Evolutionary conservation across 306 rosid species (phyloP), one percentile per base, ranked within the genome.

Genomic region (Sindora glabra): DNA sequence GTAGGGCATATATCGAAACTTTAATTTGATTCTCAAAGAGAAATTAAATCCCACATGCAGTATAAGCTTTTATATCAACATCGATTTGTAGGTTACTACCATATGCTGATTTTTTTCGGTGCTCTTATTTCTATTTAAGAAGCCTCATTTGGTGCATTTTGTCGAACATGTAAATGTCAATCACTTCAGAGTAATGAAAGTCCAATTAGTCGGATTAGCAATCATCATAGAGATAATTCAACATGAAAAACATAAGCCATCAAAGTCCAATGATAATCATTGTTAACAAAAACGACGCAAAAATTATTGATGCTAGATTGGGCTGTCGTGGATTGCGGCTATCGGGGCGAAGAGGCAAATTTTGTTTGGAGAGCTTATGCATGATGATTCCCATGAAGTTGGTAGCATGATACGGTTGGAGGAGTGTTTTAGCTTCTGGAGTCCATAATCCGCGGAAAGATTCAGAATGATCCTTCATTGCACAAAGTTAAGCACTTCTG

Each of bases 121-220:
- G 50, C 17, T 26, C 3, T 41, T 18, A 34, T 47, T 54, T n/a
- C n/a, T n/a, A n/a, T n/a, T n/a, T n/a, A n/a, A n/a, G 53, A 17
- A 52, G 10, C 47, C 39, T 18, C 38, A 48, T 63, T 47, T 24
- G 15, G 64, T 21, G 5, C 61, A 37, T 27, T 26, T 29, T 70
- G 62, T 46, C 42, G 50, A 32, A 40, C 41, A 56, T 55, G 49
- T 48, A 57, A 49, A 32, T 58, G 63, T 13, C 10, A 14, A 33
- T 46, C 56, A 27, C 73, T 73, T 73, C 60, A 14, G 53, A 42
- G 77, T 21, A 53, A 54, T 40, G 60, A 66, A 66, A 30, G 38
- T 59, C 62, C 53, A 65, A 65, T 72, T 66, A 66, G 57, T 67
- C 29, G n/a, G 59, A 59, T 42, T 25, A 65, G 55, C 52, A 48